phyloP scores from a whole-genome alignment of 768 basidiomycete species.

The Phanerochaete sordida region DNA sequence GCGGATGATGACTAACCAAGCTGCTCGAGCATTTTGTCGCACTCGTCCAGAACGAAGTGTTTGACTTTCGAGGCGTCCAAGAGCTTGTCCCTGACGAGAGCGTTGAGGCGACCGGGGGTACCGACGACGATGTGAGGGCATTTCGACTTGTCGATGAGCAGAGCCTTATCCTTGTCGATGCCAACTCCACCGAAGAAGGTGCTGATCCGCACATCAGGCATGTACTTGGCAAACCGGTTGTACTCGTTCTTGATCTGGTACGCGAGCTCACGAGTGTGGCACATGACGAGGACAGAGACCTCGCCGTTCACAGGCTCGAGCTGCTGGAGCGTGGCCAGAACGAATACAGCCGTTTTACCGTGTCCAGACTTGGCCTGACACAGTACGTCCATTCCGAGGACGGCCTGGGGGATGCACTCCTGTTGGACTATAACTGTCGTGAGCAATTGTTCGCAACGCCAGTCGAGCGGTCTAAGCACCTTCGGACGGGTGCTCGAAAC shows the following conservation, averaged over 20 bases:
- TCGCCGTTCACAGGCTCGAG: slow-evolving; percentile 98
- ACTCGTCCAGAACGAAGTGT: slow-evolving; percentile 99
- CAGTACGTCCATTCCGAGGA: slow-evolving; percentile 98
- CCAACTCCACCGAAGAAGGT: slow-evolving; percentile 98
- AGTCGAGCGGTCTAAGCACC: slow-evolving; percentile 45
- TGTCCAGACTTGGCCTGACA: slow-evolving; percentile 99
- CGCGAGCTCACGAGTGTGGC: slow-evolving; percentile 98
- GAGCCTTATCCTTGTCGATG: slow-evolving; percentile 89
- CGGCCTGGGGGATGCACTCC: slow-evolving; percentile 99
- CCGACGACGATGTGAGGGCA: slow-evolving; percentile 99
- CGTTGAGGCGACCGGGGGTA: slow-evolving; percentile 95
- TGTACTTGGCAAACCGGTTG: slow-evolving; percentile 98
- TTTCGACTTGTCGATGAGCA: slow-evolving; percentile 91
- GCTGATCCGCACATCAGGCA: slow-evolving; percentile 96
- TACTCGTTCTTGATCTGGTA: slow-evolving; percentile 99
- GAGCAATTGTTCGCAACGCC: neutral
- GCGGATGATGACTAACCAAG: slow-evolving; percentile 97
- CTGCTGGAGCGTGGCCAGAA: slow-evolving; percentile 96
- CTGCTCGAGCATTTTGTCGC: slow-evolving; percentile 99
- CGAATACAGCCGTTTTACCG: slow-evolving; percentile 99
- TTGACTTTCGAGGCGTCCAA: slow-evolving; percentile 95
- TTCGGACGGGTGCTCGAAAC: slow-evolving; percentile 99
- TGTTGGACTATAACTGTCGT: slow-evolving; percentile 74
- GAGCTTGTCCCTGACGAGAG: slow-evolving; percentile 92
- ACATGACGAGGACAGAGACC: slow-evolving; percentile 95